Base-by-base conservation (phyloP, 2,329 filamentous ascomycete genomes). In the Fusarium humuli region DNA sequence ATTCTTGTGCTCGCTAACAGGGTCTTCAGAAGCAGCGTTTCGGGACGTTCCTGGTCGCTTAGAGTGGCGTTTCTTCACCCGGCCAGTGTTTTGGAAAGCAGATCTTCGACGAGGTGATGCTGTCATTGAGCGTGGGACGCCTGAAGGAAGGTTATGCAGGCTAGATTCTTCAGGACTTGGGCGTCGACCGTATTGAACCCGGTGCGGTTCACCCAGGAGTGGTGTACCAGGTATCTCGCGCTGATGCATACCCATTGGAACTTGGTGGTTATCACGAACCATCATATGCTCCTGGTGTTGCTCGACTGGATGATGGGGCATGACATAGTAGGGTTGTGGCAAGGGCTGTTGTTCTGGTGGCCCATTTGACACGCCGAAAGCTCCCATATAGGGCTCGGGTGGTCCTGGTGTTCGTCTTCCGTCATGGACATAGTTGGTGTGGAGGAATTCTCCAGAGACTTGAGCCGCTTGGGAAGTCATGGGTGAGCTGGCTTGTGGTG, bases 401-500 rank as follows among this genome's bases (percentile, higher is more conserved):
- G 80, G 79, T 9, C 76, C 77, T 10, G 79, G 82, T 30, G 79
- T 81, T 45, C 77, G 78, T 41, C 79, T 78, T 64, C 77, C 82
- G 68, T 79, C 81, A 13, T 75, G 74, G 56, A 80, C 80, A 76
- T 84, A 81, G 53, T 79, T 74, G 40, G 47, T 16, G 41, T 79
- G 77, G 42, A 82, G 73, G 45, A 79, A 81, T 22, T 82, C 79
- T 8, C 72, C 62, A 45, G 80, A 66, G 18, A 77, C 75, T 20
- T 78, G 73, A 16, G 79, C 72, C n/a, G 79, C 72, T n/a, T 81
- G 79, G 40, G 81, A 75, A 29, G 80, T 72, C 79, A 86, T 82
- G 9, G 84, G 83, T n/a, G 84, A 84, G 23, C 80, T 80, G 22
- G 81, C 77, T 56, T 84, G 82, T 61, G 80, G 83, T 30, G 78